Evolutionary conservation across 78 protist species (phyloP).

Genomic region (Dictyostelium intermedium): DNA sequence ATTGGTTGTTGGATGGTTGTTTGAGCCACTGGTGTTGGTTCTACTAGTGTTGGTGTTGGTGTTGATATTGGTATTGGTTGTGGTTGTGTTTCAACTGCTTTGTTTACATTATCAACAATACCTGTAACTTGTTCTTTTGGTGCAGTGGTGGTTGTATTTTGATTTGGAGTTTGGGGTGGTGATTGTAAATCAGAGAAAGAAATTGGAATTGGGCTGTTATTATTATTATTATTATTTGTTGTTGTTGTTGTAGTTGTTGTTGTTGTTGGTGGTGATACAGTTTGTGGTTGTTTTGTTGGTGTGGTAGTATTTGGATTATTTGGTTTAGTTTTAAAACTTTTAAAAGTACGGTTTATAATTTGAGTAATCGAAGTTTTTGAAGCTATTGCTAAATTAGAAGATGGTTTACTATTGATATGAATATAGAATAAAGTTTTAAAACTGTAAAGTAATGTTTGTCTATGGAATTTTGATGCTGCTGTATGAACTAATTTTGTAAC

Average conservation of each 20-base stretch:
- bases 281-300: not conserved
- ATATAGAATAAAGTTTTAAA: conserved; percentile 66
- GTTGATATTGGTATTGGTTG: not conserved
- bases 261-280: not conserved
- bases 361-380: conserved; percentile 65
- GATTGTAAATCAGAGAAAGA: conserved; percentile 4
- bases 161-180: not conserved
- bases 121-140: not conserved
- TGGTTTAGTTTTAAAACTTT: conserved; percentile 8
- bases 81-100: not conserved
- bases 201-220: not conserved
- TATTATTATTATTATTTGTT: not conserved
- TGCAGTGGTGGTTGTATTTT: not conserved
- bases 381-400: conserved; percentile 44
- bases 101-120: not conserved
- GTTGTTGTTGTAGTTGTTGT: not conserved
- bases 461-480: conserved; percentile 59
- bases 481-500: conserved; percentile 30
- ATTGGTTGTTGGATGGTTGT: not conserved
- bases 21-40: not conserved
- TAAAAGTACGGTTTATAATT: conserved; percentile 20
- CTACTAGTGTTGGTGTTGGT: not conserved
- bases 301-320: not conserved
- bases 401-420: conserved; percentile 20
- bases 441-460: conserved; percentile 45